These are phyloP conservation scores for Brasilioporus rufonigricans DNA, from an alignment of 768 basidiomycete genomes.

Conservation along the genomic window DNA sequence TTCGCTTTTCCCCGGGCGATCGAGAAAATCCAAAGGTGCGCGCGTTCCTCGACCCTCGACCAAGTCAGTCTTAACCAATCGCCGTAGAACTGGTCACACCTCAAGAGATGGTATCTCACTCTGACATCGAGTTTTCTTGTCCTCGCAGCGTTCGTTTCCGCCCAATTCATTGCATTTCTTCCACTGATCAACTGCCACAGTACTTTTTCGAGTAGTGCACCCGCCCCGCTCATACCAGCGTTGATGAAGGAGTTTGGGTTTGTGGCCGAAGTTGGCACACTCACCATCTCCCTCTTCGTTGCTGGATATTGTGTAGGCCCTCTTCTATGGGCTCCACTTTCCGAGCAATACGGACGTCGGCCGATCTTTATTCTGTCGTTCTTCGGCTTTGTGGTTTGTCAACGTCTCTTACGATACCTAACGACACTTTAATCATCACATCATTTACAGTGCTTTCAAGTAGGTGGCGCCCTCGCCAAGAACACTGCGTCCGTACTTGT, in stretches of 20 bases:
- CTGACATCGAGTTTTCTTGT: conserved; percentile 48
- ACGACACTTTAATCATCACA: not conserved
- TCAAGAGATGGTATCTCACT: conserved; percentile 51
- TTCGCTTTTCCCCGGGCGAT: conserved; percentile 37
- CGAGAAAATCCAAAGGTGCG: conserved; percentile 46
- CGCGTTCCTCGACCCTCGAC: not conserved
- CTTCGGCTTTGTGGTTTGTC: conserved; percentile 49
- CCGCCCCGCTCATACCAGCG: conserved; percentile 45
- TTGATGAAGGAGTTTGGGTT: conserved; percentile 49
- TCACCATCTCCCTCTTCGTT: conserved; percentile 63
- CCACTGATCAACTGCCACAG: conserved; percentile 29
- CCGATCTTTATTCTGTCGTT: conserved; percentile 58
- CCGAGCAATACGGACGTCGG: conserved; percentile 55
- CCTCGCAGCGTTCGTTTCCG: conserved; percentile 47
- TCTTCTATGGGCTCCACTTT: conserved; percentile 57
- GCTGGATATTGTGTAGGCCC: conserved; percentile 69
- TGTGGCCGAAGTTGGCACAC: conserved; percentile 47
- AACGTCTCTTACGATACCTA: not conserved
- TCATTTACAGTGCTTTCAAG: conserved; percentile 49
- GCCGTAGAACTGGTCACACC: conserved; percentile 47
- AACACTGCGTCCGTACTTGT: conserved; percentile 65
- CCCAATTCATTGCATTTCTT: not conserved
- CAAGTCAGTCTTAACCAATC: not conserved
- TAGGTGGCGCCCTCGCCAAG: conserved; percentile 58
- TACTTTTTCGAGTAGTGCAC: conserved; percentile 62